phyloP scores from a whole-genome alignment of 2,329 filamentous ascomycete genomes.

The Alternaria arborescens region DNA sequence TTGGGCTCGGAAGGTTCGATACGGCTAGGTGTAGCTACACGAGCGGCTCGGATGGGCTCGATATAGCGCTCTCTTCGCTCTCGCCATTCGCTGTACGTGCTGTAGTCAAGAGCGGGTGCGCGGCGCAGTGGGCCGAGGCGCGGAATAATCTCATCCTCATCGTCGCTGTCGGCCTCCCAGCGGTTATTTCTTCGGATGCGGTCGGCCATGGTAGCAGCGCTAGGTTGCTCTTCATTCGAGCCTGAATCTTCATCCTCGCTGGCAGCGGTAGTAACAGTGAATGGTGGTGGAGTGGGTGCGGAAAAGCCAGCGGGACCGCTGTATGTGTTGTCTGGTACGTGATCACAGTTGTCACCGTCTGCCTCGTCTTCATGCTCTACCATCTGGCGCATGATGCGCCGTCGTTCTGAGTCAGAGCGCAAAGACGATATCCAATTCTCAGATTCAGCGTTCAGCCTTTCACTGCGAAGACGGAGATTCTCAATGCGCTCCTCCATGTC shows the following conservation, averaged over 20 bases:
- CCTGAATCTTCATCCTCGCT: conserved; percentile 46
- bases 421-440: conserved; percentile 19
- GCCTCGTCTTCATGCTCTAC: conserved; percentile 33
- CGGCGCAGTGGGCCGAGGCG: conserved; percentile 35
- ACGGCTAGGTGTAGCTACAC: conserved; percentile 44
- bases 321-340: conserved; percentile 33
- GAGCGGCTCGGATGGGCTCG: conserved; percentile 42
- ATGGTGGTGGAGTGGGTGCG: conserved; percentile 51
- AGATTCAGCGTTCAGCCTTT: conserved; percentile 19
- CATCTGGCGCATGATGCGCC: conserved; percentile 24
- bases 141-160: conserved; percentile 41
- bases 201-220: conserved; percentile 51
- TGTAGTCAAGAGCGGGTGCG: conserved; percentile 33
- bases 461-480: conserved; percentile 33
- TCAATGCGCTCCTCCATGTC: conserved; percentile 40
- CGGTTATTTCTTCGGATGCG: conserved; percentile 50
- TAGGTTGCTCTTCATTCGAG: conserved; percentile 50
- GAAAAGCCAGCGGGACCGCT: conserved; percentile 38
- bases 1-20: conserved; percentile 43
- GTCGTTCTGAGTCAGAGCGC: conserved; percentile 21
- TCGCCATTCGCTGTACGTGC: conserved; percentile 33
- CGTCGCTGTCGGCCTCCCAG: conserved; percentile 49
- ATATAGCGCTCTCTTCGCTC: conserved; percentile 40
- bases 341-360: conserved; percentile 43
- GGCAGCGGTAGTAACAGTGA: conserved; percentile 50